Conservation (phyloP, 1,139 yeast genomes). For the Barnettozyma hawaiiensis region DNA sequence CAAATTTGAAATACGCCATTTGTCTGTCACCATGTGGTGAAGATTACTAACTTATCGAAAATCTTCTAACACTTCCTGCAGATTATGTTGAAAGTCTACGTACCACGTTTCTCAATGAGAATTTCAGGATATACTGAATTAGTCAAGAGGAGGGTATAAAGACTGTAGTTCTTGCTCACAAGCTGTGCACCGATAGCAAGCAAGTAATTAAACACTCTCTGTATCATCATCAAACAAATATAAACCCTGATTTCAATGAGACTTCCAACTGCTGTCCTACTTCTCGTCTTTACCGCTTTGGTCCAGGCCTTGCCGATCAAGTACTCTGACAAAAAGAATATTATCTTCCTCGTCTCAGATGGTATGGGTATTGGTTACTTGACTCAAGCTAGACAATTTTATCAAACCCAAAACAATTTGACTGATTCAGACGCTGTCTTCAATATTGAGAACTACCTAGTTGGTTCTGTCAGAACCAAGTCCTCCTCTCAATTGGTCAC, state of each 20-base stretch:
- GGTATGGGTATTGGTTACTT: slow-evolving; percentile 23
- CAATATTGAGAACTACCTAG: slow-evolving; percentile 21
- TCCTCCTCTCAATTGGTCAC: slow-evolving; percentile 22
- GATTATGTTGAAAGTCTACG: too few relatives aligned
- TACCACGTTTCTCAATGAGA: neutral
- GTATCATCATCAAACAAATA: neutral
- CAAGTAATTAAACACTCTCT: neutral
- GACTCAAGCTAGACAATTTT: slow-evolving; percentile 22
- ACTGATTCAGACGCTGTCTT: slow-evolving; percentile 18
- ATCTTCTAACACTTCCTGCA: neutral
- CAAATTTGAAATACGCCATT: too few relatives aligned
- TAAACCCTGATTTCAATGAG: slow-evolving; percentile 12
- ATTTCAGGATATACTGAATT: neutral
- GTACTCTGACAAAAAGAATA: slow-evolving; percentile 23
- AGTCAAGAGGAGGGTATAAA: neutral
- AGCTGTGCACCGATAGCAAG: neutral
- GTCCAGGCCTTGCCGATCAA: slow-evolving; percentile 21
- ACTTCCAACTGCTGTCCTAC: slow-evolving; percentile 20
- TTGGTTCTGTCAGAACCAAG: slow-evolving; percentile 25
- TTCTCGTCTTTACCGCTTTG: slow-evolving; percentile 19
- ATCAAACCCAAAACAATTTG: slow-evolving; percentile 16
- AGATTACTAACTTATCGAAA: neutral
- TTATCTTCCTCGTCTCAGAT: slow-evolving; percentile 24
- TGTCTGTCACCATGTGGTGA: neutral
- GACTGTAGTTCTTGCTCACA: neutral